Conservation (phyloP, 768 basidiomycete species). For the Agrocybe pediades region DNA sequence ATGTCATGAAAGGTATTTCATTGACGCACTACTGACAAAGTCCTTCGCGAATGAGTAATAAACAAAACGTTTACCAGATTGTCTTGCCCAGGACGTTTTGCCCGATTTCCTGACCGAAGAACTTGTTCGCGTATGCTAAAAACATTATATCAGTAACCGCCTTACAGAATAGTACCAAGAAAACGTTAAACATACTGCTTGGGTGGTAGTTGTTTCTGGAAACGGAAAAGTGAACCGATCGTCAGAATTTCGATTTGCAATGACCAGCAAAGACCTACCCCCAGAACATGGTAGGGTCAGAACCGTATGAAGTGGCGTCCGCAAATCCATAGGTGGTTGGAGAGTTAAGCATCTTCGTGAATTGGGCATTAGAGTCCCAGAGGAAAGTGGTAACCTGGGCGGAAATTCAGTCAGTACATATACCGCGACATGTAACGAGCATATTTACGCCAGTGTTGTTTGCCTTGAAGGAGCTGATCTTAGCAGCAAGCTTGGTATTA, state of each 20-base stretch:
- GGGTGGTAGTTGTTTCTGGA: constrained; percentile 57
- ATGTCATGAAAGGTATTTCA: background rate
- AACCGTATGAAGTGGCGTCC: constrained; percentile 51
- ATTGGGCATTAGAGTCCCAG: constrained; percentile 53
- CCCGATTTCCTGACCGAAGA: constrained; percentile 25
- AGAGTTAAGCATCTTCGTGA: constrained; percentile 48
- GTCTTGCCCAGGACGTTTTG: constrained; percentile 18
- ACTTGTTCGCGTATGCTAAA: constrained; percentile 42
- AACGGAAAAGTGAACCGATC: background rate
- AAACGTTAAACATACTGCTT: constrained; percentile 37
- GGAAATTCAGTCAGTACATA: background rate
- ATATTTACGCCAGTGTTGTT: constrained; percentile 44
- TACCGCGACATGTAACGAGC: background rate
- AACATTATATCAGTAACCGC: constrained; percentile 1
- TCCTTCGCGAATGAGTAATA: background rate
- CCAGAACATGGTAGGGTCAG: constrained; percentile 50
- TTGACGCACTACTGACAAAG: background rate
- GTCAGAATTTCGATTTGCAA: background rate
- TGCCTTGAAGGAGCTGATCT: constrained; percentile 41
- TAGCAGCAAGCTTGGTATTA: constrained; percentile 49
- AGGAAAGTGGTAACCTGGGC: constrained; percentile 46
- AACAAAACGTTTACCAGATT: constrained; percentile 18
- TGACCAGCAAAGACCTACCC: constrained; percentile 33
- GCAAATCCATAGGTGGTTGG: constrained; percentile 56
- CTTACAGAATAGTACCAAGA: too few relatives aligned